Conservation (phyloP, 23 red algal species). For the Cyanidioschyzon merolae region DNA sequence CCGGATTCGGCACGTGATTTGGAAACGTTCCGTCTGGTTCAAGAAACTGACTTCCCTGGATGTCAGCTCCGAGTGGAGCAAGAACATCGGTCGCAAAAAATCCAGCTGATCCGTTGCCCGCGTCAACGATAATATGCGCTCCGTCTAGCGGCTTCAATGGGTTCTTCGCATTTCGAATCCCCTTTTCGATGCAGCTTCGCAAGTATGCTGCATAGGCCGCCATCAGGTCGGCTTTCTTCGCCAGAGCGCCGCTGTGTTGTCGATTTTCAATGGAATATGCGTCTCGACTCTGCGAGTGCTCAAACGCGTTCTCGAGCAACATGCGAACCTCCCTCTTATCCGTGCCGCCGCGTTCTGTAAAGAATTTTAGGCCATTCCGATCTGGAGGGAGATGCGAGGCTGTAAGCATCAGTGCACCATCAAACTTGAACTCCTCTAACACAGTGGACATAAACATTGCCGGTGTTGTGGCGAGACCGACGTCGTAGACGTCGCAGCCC, state of each 20-base stretch:
- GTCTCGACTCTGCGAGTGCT: neutral
- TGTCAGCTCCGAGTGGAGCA: constrained; percentile 46
- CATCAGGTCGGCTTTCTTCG: constrained; percentile 27
- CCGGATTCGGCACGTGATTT: constrained; percentile 86
- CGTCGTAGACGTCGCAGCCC: constrained; percentile 31
- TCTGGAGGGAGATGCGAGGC: constrained; percentile 70
- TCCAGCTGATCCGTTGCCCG: constrained; percentile 76
- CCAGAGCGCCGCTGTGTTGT: neutral
- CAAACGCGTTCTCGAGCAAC: constrained; percentile 30
- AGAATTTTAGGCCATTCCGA: constrained; percentile 85
- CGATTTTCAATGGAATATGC: neutral
- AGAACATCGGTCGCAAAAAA: constrained; percentile 62
- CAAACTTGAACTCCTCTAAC: constrained; percentile 13
- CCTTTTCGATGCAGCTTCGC: constrained; percentile 34
- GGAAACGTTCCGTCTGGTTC: constrained; percentile 91
- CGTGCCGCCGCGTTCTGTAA: constrained; percentile 46
- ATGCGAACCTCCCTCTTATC: constrained; percentile 35
- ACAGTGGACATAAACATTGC: constrained; percentile 95
- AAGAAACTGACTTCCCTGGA: constrained; percentile 53
- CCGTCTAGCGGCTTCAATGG: constrained; percentile 38
- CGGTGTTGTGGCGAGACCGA: constrained; percentile 63
- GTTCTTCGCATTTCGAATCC: constrained; percentile 18
- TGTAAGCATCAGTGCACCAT: constrained; percentile 68
- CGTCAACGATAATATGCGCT: constrained; percentile 71
- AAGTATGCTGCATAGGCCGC: constrained; percentile 43